Conservation (phyloP, 2,329 filamentous ascomycete genomes). For the Elsinoe necatrix region DNA sequence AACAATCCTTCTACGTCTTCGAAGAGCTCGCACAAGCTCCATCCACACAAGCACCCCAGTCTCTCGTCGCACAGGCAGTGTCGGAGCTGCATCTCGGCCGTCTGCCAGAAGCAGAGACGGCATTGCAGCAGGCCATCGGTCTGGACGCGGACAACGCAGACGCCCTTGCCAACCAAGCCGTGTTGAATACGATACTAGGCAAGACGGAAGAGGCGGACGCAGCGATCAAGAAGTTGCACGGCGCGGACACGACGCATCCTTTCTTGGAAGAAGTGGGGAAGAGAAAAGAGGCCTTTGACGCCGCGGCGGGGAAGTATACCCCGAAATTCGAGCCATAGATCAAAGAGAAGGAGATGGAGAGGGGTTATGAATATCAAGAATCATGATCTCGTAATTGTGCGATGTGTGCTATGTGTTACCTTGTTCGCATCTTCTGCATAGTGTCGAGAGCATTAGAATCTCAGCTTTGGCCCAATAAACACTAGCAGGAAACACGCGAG, state of each 20-base stretch:
- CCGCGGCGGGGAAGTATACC: slow-evolving; percentile 76
- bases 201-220: slow-evolving; percentile 54
- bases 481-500: slow-evolving; percentile 69
- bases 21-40: slow-evolving; percentile 89
- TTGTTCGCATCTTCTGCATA: background rate
- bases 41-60: slow-evolving; percentile 65
- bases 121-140: slow-evolving; percentile 69
- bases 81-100: slow-evolving; percentile 86
- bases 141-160: slow-evolving; percentile 64
- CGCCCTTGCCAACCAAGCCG: slow-evolving; percentile 73
- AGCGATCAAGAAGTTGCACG: slow-evolving; percentile 44
- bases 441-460: slow-evolving; percentile 51
- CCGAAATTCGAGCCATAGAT: slow-evolving; percentile 61
- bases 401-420: background rate
- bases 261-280: slow-evolving; percentile 67
- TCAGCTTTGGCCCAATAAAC: slow-evolving; percentile 76
- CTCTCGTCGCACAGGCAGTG: slow-evolving; percentile 78
- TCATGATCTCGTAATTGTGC: slow-evolving; percentile 10
- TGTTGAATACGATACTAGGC: slow-evolving; percentile 68
- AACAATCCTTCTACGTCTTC: slow-evolving; percentile 94
- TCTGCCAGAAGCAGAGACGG: slow-evolving; percentile 78
- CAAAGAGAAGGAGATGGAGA: background rate
- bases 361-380: background rate
- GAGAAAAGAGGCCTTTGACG: slow-evolving; percentile 82
- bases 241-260: slow-evolving; percentile 42